Percentiles rank a stretch among this genome's conserved stretches.
Evolutionary conservation across 106 monocot genomes (phyloP).

Genomic region (Posidonia australis): DNA sequence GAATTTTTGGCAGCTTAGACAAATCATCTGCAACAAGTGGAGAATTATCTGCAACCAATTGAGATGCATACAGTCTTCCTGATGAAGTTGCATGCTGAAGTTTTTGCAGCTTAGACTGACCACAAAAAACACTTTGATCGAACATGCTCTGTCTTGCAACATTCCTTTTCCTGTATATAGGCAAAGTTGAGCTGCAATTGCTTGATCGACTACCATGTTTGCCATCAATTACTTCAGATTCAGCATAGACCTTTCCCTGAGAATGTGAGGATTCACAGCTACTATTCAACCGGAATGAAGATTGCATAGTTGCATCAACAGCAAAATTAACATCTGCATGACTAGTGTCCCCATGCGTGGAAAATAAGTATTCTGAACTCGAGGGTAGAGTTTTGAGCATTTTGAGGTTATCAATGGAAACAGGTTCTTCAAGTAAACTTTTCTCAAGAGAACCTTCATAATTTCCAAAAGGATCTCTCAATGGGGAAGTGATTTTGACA

Average conservation of each 20-base stretch:
- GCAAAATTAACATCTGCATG: neutral
- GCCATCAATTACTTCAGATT: neutral
- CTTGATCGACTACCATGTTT: neutral
- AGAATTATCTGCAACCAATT: constrained; percentile 6
- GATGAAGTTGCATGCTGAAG: neutral
- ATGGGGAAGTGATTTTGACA: neutral
- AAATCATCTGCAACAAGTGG: too few relatives aligned
- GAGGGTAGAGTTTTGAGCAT: neutral
- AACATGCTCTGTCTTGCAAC: constrained; percentile 1
- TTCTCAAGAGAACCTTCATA: neutral
- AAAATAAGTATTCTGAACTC: neutral
- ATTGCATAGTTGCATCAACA: neutral
- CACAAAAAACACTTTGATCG: neutral
- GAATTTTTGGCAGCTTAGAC: too few relatives aligned
- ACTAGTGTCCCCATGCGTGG: neutral
- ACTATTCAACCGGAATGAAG: neutral
- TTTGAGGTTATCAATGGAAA: neutral
- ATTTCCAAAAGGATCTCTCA: neutral
- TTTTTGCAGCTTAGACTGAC: constrained; percentile 6
- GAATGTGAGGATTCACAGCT: neutral
- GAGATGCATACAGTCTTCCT: constrained; percentile 30
- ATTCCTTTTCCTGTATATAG: neutral
- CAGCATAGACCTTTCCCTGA: neutral
- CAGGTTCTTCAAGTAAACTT: neutral
- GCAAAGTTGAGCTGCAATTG: neutral